Base-by-base conservation (phyloP, 495 filamentous ascomycete genomes). In the Lepraria neglecta region DNA sequence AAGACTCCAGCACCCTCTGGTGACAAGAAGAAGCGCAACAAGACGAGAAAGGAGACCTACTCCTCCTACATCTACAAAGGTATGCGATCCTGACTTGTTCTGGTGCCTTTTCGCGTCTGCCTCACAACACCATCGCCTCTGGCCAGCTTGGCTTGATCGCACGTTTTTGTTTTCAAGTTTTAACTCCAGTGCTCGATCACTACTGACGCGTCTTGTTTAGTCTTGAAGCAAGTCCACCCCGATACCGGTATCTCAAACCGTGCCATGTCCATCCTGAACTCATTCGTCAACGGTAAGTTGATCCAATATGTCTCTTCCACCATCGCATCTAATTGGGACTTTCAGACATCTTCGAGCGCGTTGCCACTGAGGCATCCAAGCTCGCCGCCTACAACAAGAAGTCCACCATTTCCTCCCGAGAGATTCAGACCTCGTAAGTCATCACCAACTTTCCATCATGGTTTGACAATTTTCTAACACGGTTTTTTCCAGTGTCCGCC, bases 21-120 rank as follows among this genome's bases (percentile, higher is more conserved):
- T 63, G 94, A 97, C 63, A 97, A 98, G 91, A 98, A 97, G 89
- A 98, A 98, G 91, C 90, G 95, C 70, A 95, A 90, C 84, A 98
- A 98, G 92, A 88, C 94, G 69, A 87, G 94, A 78, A 97, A 97
- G 89, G 94, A 98, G 85, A 98, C 94, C 58, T 98, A 98, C 82
- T 95, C 90, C 67, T 94, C 88, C 47, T 98, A 98, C 87, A 98
- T 98, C 83, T 98, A 98, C 87, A 98, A 98, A 83, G 94, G 94
- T 96, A 77, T 77, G 87, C 72, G 60, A 28, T 59, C 63, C 48
- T n/a, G 17, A 24, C 30, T 43, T 17, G 2, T 46, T 35, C 12
- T 30, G 15, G 31, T 14, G n/a, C 27, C 33, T 33, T 48, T 21
- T 56, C 43, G 60, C 38, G 52, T 40, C 19, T 44, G 10, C n/a